Evolutionary conservation across 1,139 yeast species (phyloP).

Genomic region (Magnusiomyces magnusii): DNA sequence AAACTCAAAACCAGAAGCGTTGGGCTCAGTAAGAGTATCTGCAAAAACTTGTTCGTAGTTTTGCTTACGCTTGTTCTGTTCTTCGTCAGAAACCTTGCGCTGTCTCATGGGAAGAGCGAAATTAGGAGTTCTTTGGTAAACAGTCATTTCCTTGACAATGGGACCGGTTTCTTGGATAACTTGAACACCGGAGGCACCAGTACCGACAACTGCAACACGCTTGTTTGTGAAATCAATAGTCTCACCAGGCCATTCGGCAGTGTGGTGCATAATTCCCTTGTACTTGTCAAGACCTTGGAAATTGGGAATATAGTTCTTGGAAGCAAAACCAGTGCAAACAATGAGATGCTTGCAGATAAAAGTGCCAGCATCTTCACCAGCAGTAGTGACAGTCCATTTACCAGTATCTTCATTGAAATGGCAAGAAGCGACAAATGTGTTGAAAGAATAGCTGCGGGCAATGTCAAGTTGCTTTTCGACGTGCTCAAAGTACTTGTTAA

Average conservation of each 20-base stretch:
- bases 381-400: constrained; percentile 36
- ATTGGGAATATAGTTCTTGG: constrained; percentile 16
- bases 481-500: constrained; percentile 40
- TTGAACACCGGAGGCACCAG: constrained; percentile 44
- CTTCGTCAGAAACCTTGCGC: constrained; percentile 12
- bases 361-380: constrained; percentile 37
- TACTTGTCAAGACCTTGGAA: constrained; percentile 36
- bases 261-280: constrained; percentile 44
- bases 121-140: constrained; percentile 30
- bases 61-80: constrained; percentile 14
- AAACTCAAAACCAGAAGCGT: constrained; percentile 21
- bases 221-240: constrained; percentile 34
- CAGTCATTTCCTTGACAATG: constrained; percentile 20
- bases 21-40: constrained; percentile 17
- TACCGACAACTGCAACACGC: constrained; percentile 39
- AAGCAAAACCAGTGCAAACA: constrained; percentile 30
- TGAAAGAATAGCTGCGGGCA: constrained; percentile 32
- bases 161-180: constrained; percentile 32
- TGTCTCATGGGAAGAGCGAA: constrained; percentile 27
- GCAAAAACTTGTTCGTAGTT: constrained; percentile 17
- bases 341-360: constrained; percentile 31
- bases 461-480: constrained; percentile 38
- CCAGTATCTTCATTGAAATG: constrained; percentile 34
- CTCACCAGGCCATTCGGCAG: constrained; percentile 41
- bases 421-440: constrained; percentile 31